Percentiles rank a stretch among this genome's conserved stretches.
phyloP scores from a whole-genome alignment of 306 rosid genomes.

The Cicer arietinum region DNA sequence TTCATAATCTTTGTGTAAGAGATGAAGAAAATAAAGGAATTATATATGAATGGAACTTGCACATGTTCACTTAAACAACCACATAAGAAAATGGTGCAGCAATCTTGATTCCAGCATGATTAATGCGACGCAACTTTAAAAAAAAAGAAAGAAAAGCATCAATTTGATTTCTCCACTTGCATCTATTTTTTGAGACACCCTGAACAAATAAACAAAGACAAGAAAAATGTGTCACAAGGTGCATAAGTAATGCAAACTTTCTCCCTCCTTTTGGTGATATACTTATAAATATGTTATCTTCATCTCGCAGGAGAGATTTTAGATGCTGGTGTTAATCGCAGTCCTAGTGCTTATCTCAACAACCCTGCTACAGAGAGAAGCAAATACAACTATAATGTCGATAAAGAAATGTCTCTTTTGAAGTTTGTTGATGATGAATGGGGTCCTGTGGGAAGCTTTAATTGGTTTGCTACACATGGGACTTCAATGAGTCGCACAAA shows the following conservation, averaged over 20 bases:
- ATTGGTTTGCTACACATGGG: slow-evolving; percentile 98
- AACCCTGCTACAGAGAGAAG: slow-evolving; percentile 81
- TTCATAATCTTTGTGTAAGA: slow-evolving; percentile 3
- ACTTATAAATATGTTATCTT: slow-evolving; percentile 28
- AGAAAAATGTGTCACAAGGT: slow-evolving; percentile 14
- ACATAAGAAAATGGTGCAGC: background rate
- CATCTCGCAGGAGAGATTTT: slow-evolving; percentile 78
- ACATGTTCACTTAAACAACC: background rate
- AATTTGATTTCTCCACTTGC: background rate
- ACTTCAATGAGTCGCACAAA: slow-evolving; percentile 98
- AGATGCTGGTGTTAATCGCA: slow-evolving; percentile 91
- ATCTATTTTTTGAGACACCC: slow-evolving; percentile 8
- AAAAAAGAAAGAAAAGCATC: background rate
- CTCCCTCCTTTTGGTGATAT: slow-evolving; percentile 19
- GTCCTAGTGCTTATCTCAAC: slow-evolving; percentile 95
- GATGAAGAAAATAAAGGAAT: background rate
- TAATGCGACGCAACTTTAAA: background rate
- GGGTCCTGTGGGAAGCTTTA: slow-evolving; percentile 95
- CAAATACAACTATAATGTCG: slow-evolving; percentile 79
- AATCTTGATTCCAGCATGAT: background rate
- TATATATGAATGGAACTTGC: background rate
- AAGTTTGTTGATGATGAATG: slow-evolving; percentile 85
- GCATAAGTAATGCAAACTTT: slow-evolving; percentile 9
- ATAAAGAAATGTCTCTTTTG: slow-evolving; percentile 88
- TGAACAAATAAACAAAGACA: background rate